Base-by-base conservation (phyloP, 805 yeast genomes). In the Crinitomyces ghanaensis region DNA sequence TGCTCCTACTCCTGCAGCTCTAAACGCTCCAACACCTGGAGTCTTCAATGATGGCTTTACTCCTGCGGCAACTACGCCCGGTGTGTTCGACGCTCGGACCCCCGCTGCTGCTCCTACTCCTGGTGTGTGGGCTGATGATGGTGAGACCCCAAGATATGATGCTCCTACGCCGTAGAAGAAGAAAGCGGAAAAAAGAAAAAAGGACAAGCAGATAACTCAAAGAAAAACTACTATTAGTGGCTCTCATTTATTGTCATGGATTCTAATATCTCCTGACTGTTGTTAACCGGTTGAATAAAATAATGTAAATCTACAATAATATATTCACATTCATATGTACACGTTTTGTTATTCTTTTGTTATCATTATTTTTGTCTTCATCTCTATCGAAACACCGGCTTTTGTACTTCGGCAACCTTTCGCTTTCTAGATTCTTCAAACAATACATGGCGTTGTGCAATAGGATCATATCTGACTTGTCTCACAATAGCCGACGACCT, bases 391-490 rank as follows among this genome's bases (percentile, higher is more conserved):
- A 41, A 49, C 27, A 45, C 42, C 6, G 49, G 50, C 35, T 39
- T 41, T 31, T 44, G 34, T 30, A 31, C 37, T 12, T 44, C 55
- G 24, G 60, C 55, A 18, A 77, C 70, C 57, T 80, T 84, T 57
- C 98, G 74, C 66, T 83, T 84, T 56, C 81, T 82, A 34, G 79
- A 72, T 56, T 88, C 98, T 19, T 75, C 74, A 63, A 91, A 88
- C 40, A 88, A 64, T 33, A 91, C 95, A 62, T 85, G 95, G 57
- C 95, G 75, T 58, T 80, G 75, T 7, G 83, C 95, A 2, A 76
- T 49, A 2, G 95, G 94, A 52, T 84, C 95, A 51, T 84, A 84
- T 48, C 91, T 71, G 20, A 86, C 77, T 51, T 84, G 91, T 30
- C 73, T 74, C 41, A 88, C 75, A 37, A 72, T 65, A 31, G 82